Conservation (phyloP, 1,139 yeast genomes). For the Cylindricascospora bacillispora region DNA sequence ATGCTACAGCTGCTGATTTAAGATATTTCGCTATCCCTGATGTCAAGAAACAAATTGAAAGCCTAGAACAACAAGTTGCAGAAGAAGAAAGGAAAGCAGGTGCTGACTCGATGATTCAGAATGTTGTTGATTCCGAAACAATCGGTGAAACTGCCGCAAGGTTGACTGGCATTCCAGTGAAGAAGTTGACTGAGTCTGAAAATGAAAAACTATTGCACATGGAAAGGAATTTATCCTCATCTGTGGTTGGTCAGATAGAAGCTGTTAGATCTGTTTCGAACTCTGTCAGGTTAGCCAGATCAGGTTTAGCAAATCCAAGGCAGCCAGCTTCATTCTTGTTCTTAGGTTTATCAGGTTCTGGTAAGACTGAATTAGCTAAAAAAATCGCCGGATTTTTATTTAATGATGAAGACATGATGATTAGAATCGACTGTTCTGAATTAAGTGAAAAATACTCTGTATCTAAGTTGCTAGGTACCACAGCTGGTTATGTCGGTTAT, state of each 20-base stretch:
- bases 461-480: slow-evolving; percentile 89
- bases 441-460: slow-evolving; percentile 91
- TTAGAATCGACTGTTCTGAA: slow-evolving; percentile 96
- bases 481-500: slow-evolving; percentile 96
- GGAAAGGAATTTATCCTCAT: slow-evolving; percentile 74
- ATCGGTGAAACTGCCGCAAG: slow-evolving; percentile 97
- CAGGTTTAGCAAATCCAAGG: slow-evolving; percentile 93
- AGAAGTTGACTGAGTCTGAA: slow-evolving; percentile 89
- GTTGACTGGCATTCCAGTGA: slow-evolving; percentile 97
- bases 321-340: slow-evolving; percentile 94
- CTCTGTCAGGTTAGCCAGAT: slow-evolving; percentile 82
- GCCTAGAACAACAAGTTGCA: slow-evolving; percentile 62
- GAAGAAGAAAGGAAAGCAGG: slow-evolving; percentile 60
- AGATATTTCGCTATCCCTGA: slow-evolving; percentile 97
- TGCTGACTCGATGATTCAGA: slow-evolving; percentile 57
- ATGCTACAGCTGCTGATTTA: slow-evolving; percentile 89
- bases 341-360: slow-evolving; percentile 93
- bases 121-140: slow-evolving; percentile 85
- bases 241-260: slow-evolving; percentile 91
- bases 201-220: slow-evolving; percentile 83
- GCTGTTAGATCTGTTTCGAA: slow-evolving; percentile 95
- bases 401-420: slow-evolving; percentile 92
- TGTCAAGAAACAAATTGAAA: slow-evolving; percentile 59
- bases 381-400: slow-evolving; percentile 90
- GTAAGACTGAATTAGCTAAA: slow-evolving; percentile 96